Evolutionary conservation across 306 rosid genomes (phyloP), one percentile per base, ranked within the genome.

Genomic region (Heteromeles arbutifolia): DNA sequence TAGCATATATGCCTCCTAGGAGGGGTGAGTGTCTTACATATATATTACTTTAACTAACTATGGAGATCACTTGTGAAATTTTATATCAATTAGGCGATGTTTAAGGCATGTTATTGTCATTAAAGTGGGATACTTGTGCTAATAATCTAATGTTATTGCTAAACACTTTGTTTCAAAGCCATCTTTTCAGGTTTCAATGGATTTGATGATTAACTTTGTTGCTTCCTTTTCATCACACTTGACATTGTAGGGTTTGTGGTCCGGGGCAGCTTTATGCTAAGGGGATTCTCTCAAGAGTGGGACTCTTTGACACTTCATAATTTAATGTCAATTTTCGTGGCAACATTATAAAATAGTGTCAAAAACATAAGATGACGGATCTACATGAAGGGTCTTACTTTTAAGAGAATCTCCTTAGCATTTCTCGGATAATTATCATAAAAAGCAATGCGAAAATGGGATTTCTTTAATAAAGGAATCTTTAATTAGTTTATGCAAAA

Each of bases 381-480:
- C 8, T 32, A 32, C 34, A 31, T 31, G 6, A 0, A 4, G 4
- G 4, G 6, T 31, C 6, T 31, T 31, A 31, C 34, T 31, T 31
- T 31, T 31, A n/a, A n/a, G 0, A 31, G 0, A 31, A 6, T 31
- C 6, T 31, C 6, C 1, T 31, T 4, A 31, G 5, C 6, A 31
- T 31, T 31, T 31, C 34, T 31, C 6, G 5, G 6, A 31, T 0
- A 32, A 32, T 32, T 6, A 32, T 32, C 1, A 5, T 32, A 32
- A 22, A 64, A 74, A 53, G 62, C 78, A 65, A 39, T 71, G 26
- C 37, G 82, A 72, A 56, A 50, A 70, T 48, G 78, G 78, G 65
- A 12, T 77, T 87, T 78, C 85, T 87, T 84, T 82, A 72, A 39
- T 73, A 81, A 85, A 86, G 85, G 70, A 85, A 85, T 81, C 87